Percentiles rank a stretch among this genome's conserved stretches.
phyloP scores from a whole-genome alignment of 2,329 filamentous ascomycete species.

The Alternaria sp. region DNA sequence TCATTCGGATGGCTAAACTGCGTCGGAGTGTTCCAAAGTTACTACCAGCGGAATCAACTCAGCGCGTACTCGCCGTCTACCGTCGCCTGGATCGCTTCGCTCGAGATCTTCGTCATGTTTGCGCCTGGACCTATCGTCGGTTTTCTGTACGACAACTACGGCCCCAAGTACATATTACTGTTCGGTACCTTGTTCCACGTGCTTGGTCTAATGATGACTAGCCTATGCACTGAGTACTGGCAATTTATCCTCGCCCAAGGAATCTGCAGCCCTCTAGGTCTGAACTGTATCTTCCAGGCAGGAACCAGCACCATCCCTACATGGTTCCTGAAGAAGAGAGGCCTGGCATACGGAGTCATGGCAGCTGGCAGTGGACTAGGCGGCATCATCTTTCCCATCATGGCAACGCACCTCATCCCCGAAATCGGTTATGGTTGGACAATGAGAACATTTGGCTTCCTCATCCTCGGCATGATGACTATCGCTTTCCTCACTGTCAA shows the following conservation, averaged over 20 bases:
- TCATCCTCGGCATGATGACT: slow-evolving; percentile 65
- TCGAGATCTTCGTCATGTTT: slow-evolving; percentile 58
- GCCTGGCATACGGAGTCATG: slow-evolving; percentile 58
- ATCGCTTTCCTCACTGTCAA: slow-evolving; percentile 61
- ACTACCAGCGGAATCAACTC: slow-evolving; percentile 54
- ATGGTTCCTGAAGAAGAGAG: slow-evolving; percentile 59
- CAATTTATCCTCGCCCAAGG: slow-evolving; percentile 63
- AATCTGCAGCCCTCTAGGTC: slow-evolving; percentile 57
- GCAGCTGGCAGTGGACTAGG: slow-evolving; percentile 59
- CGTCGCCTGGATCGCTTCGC: slow-evolving; percentile 56
- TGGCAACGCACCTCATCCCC: slow-evolving; percentile 62
- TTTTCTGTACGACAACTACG: slow-evolving; percentile 67
- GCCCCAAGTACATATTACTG: slow-evolving; percentile 63
- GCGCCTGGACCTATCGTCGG: slow-evolving; percentile 66
- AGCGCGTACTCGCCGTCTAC: slow-evolving; percentile 46
- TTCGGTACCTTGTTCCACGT: slow-evolving; percentile 63
- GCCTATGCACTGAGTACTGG: slow-evolving; percentile 61
- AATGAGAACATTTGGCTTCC: slow-evolving; percentile 63
- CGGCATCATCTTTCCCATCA: slow-evolving; percentile 67
- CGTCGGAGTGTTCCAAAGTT: slow-evolving; percentile 55
- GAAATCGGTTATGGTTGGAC: slow-evolving; percentile 65
- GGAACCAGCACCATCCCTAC: slow-evolving; percentile 52
- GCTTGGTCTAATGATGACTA: slow-evolving; percentile 69
- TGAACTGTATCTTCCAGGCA: slow-evolving; percentile 63
- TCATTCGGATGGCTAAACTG: slow-evolving; percentile 54